phyloP scores from a whole-genome alignment of 2,329 filamentous ascomycete genomes.

The Aotearoamyces nothofagi region DNA sequence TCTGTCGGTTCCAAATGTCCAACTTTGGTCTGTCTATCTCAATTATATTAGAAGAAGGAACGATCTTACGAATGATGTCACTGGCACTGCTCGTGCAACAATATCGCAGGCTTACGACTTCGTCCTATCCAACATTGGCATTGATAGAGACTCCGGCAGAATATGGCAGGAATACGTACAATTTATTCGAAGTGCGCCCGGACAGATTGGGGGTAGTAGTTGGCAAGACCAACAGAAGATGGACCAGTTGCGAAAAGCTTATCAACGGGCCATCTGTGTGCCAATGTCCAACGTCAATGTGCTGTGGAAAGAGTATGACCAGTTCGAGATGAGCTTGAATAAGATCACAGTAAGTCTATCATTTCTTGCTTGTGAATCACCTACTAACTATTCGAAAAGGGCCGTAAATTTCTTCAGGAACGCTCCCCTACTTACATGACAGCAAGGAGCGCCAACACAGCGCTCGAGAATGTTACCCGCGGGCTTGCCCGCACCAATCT shows the following conservation, averaged over 20 bases:
- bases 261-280: constrained; percentile 76
- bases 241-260: constrained; percentile 82
- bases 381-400: constrained; percentile 31
- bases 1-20: constrained; percentile 64
- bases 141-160: constrained; percentile 76
- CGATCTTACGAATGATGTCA: constrained; percentile 67
- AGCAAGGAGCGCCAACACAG: constrained; percentile 77
- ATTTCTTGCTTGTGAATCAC: no score
- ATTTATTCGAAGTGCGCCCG: constrained; percentile 80
- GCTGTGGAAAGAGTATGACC: constrained; percentile 95
- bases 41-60: constrained; percentile 90
- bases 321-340: constrained; percentile 88
- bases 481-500: constrained; percentile 64
- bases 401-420: constrained; percentile 88
- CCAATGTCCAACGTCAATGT: constrained; percentile 72
- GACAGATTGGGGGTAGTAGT: constrained; percentile 65
- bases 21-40: constrained; percentile 84
- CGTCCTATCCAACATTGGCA: constrained; percentile 75
- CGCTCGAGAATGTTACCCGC: constrained; percentile 76
- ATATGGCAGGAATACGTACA: constrained; percentile 94
- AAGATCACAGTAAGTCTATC: constrained; percentile 68
- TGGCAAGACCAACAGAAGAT: constrained; percentile 99
- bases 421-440: constrained; percentile 92
- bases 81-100: constrained; percentile 60
- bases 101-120: constrained; percentile 85